These are phyloP conservation scores for Pelargonium myrrhifolium DNA, from an alignment of 441 rosid species.

Conservation along the genomic window DNA sequence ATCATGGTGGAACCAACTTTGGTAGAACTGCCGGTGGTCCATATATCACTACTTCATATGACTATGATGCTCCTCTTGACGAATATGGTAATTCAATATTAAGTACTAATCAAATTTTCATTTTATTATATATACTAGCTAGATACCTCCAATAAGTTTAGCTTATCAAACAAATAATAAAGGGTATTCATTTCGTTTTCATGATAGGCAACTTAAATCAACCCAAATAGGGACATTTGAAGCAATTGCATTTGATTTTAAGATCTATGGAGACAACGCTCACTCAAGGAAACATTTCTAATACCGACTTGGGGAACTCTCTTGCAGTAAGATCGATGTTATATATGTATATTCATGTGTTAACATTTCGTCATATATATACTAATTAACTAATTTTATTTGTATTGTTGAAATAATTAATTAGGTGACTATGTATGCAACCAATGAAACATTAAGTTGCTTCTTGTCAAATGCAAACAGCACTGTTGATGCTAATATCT, in stretches of 20 bases:
- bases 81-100: conserved; percentile 81
- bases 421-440: too few species aligned
- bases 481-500: conserved; percentile 25
- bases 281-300: conserved; percentile 34
- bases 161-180: too few species aligned
- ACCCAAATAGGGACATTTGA: conserved; percentile 69
- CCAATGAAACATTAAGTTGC: too few species aligned
- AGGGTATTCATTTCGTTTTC: not conserved
- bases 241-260: conserved; percentile 42
- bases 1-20: conserved; percentile 82
- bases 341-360: too few species aligned
- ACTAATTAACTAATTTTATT: too few species aligned
- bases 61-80: conserved; percentile 67
- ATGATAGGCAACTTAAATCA: conserved; percentile 45
- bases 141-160: too few species aligned
- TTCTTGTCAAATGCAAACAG: conserved; percentile 43
- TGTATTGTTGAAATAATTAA: too few species aligned
- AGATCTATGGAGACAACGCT: conserved; percentile 43
- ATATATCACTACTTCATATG: conserved; percentile 56
- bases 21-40: conserved; percentile 62
- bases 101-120: too few species aligned
- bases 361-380: too few species aligned
- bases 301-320: conserved; percentile 28
- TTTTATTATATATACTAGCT: not conserved
- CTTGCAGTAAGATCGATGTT: conserved; percentile 35